These are phyloP conservation scores for Plasmodium reichenowi DNA, from an alignment of 169 alveolate species.

Conservation along the genomic window DNA sequence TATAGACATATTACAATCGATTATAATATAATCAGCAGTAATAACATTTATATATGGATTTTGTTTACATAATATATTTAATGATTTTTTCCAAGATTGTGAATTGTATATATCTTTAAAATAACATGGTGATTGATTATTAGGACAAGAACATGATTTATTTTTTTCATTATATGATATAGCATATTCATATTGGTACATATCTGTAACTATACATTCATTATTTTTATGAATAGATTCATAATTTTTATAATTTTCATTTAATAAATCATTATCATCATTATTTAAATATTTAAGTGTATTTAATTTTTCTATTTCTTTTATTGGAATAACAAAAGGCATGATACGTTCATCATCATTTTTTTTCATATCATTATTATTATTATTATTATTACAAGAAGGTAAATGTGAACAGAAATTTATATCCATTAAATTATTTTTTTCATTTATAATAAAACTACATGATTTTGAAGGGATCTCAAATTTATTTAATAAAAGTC, in stretches of 20 bases:
- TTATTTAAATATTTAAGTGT: conserved; percentile 28
- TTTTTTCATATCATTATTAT: not conserved
- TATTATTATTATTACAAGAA: not conserved
- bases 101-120: conserved; percentile 61
- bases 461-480: conserved; percentile 18
- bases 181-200: conserved; percentile 19
- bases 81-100: conserved; percentile 15
- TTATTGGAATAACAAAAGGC: conserved; percentile 47
- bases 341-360: not conserved
- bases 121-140: conserved; percentile 44
- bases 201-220: conserved; percentile 45
- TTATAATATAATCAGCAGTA: conserved; percentile 40
- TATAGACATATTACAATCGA: conserved; percentile 19
- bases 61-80: conserved; percentile 5
- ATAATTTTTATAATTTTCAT: conserved; percentile 10
- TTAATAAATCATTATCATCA: conserved; percentile 30
- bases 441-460: conserved; percentile 12
- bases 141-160: conserved; percentile 46
- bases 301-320: conserved; percentile 46
- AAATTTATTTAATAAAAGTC: conserved; percentile 8
- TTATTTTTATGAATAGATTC: not conserved
- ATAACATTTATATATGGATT: conserved; percentile 15
- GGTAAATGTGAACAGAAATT: conserved; percentile 17
- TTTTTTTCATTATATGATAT: conserved; percentile 30
- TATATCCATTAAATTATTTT: conserved; percentile 14